Evolutionary conservation across 768 basidiomycete species (phyloP).

Genomic region (Pleurotus pulmonarius): DNA sequence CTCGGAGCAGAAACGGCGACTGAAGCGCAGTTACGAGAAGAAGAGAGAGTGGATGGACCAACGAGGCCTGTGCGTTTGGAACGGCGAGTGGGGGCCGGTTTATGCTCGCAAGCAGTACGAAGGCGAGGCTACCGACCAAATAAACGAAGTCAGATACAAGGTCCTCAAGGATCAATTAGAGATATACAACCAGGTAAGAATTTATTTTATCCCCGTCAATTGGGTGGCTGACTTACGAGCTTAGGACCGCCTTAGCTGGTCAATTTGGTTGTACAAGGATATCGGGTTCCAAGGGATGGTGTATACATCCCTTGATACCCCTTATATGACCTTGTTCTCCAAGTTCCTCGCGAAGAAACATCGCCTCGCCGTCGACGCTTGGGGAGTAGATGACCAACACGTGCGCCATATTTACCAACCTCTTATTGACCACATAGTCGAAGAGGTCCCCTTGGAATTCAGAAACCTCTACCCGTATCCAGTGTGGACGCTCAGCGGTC

Average conservation of each 20-base stretch:
- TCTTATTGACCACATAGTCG: constrained; percentile 45
- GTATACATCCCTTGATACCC: constrained; percentile 58
- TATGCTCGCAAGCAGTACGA: constrained; percentile 64
- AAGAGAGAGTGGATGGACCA: constrained; percentile 79
- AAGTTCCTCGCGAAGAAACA: constrained; percentile 77
- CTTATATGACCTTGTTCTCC: constrained; percentile 68
- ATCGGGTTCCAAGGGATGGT: constrained; percentile 89
- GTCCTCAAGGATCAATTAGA: constrained; percentile 72
- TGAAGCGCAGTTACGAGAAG: constrained; percentile 61
- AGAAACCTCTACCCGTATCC: constrained; percentile 58
- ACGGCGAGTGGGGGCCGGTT: constrained; percentile 84
- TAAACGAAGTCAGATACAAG: constrained; percentile 63
- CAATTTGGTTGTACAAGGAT: constrained; percentile 87
- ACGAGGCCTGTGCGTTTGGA: constrained; percentile 67
- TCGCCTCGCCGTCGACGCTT: constrained; percentile 70
- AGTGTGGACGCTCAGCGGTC: constrained; percentile 56
- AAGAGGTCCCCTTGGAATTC: constrained; percentile 49
- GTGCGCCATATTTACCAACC: constrained; percentile 50
- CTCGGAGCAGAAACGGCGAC: constrained; percentile 46
- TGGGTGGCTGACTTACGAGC: neutral
- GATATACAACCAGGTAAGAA: constrained; percentile 59
- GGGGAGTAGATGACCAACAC: constrained; percentile 65
- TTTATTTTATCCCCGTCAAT: neutral
- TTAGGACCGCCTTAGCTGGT: constrained; percentile 69
- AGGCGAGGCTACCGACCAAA: constrained; percentile 54